Evolutionary conservation across 163 green algal genomes (phyloP).

Genomic region (Prototheca cutis): DNA sequence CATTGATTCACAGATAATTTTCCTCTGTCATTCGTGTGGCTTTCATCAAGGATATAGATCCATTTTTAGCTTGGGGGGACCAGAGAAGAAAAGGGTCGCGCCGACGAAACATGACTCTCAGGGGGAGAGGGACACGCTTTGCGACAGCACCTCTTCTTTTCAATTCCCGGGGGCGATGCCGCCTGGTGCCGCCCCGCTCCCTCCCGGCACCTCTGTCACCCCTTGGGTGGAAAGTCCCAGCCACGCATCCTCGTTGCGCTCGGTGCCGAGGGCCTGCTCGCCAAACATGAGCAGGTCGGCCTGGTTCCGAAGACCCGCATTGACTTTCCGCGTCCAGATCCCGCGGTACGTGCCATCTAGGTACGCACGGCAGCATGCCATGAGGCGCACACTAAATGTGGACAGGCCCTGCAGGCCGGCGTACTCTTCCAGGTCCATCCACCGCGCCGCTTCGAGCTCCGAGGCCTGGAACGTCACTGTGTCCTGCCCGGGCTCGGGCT

Average conservation of each 20-base stretch:
- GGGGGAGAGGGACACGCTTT: too few relatives aligned
- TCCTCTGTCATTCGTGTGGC: too few relatives aligned
- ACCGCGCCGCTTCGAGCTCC: constrained; percentile 36
- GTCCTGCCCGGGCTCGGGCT: constrained; percentile 15
- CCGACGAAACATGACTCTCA: too few relatives aligned
- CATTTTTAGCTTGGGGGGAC: too few relatives aligned
- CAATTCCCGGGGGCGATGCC: too few relatives aligned
- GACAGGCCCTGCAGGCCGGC: constrained; percentile 15
- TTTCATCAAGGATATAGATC: too few relatives aligned
- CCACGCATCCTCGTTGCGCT: constrained; percentile 13
- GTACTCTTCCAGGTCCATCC: constrained; percentile 45
- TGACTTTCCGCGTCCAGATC: constrained; percentile 18
- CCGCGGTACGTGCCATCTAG: constrained; percentile 17
- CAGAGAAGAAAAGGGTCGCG: too few relatives aligned
- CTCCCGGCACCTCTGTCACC: too few relatives aligned
- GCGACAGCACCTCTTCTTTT: too few relatives aligned
- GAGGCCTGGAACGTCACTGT: constrained; percentile 14
- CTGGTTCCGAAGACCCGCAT: constrained; percentile 7
- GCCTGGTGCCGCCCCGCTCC: too few relatives aligned
- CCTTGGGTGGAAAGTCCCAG: constrained; percentile 12
- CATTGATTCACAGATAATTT: too few relatives aligned
- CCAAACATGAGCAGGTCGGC: constrained; percentile 33
- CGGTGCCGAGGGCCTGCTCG: neutral
- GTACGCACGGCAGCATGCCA: constrained; percentile 17
- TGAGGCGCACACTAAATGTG: constrained; percentile 10